phyloP scores from a whole-genome alignment of 768 basidiomycete species.

The Strobilomyces confusus region DNA sequence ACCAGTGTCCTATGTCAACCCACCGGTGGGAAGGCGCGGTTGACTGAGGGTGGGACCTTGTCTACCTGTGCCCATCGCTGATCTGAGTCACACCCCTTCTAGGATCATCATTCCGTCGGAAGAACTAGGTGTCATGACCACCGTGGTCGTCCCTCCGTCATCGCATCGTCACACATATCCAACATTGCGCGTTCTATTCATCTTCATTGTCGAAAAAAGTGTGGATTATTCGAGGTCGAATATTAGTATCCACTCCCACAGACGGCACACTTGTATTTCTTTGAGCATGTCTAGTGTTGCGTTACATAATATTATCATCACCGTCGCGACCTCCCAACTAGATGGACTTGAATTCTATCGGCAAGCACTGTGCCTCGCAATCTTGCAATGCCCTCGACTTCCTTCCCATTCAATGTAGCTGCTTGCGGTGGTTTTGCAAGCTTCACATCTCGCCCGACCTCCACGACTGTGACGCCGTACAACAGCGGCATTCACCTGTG shows the following conservation, averaged over 20 bases:
- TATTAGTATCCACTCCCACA: conserved; percentile 5
- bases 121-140: conserved; percentile 53
- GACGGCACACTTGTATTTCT: conserved; percentile 10
- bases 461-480: conserved; percentile 49
- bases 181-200: neutral
- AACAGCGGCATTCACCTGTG: neutral
- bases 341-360: conserved; percentile 49
- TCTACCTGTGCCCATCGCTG: conserved; percentile 1
- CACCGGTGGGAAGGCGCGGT: conserved; percentile 94
- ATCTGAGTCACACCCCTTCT: conserved; percentile 14
- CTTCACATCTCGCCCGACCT: conserved; percentile 55
- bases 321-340: neutral
- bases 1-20: conserved; percentile 95
- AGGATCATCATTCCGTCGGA: conserved; percentile 98
- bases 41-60: conserved; percentile 84
- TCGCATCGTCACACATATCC: neutral
- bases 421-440: conserved; percentile 57
- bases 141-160: neutral
- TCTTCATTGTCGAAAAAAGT: conserved; percentile 12
- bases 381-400: conserved; percentile 67
- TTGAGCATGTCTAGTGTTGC: neutral
- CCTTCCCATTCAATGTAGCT: conserved; percentile 69
- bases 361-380: conserved; percentile 58
- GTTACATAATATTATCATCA: neutral
- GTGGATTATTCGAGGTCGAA: conserved; percentile 12